phyloP scores from a whole-genome alignment of 139 green algal genomes.

The Yamagishiella unicocca region DNA sequence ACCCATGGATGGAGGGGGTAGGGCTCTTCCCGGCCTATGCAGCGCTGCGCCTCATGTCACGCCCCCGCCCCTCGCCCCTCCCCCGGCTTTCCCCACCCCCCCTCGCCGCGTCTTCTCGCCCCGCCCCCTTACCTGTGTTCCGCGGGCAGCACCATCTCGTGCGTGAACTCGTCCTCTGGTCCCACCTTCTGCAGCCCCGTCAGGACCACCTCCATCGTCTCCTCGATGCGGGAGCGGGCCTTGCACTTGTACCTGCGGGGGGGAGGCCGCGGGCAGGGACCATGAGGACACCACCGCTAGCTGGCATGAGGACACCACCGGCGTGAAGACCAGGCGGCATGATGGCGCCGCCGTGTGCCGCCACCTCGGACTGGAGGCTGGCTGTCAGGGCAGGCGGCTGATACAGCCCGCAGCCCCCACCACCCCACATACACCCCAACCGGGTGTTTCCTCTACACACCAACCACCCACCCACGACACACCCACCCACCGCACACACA shows the following conservation, averaged over 20 bases:
- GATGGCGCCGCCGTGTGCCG: too few species aligned
- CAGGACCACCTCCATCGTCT: conserved; percentile 64
- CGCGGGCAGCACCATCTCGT: conserved; percentile 61
- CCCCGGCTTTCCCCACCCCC: background rate
- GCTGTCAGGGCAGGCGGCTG: background rate
- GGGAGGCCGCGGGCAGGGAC: background rate
- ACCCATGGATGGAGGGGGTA: too few species aligned
- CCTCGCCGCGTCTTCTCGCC: background rate
- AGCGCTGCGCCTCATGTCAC: too few species aligned
- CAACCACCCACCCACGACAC: background rate
- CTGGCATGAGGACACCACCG: too few species aligned
- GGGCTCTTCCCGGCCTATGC: too few species aligned
- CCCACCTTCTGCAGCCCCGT: conserved; percentile 47
- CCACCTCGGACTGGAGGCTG: too few species aligned
- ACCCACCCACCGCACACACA: too few species aligned
- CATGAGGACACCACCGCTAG: too few species aligned
- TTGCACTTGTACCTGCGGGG: conserved; percentile 37
- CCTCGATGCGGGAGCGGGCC: conserved; percentile 38
- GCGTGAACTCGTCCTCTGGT: conserved; percentile 60
- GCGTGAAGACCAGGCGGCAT: too few species aligned
- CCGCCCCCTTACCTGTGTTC: conserved; percentile 31
- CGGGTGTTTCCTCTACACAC: background rate
- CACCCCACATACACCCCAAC: background rate
- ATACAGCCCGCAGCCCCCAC: background rate
- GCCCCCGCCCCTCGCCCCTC: background rate